Conservation (phyloP, 345 rosid genomes). For the Clausena lansium region DNA sequence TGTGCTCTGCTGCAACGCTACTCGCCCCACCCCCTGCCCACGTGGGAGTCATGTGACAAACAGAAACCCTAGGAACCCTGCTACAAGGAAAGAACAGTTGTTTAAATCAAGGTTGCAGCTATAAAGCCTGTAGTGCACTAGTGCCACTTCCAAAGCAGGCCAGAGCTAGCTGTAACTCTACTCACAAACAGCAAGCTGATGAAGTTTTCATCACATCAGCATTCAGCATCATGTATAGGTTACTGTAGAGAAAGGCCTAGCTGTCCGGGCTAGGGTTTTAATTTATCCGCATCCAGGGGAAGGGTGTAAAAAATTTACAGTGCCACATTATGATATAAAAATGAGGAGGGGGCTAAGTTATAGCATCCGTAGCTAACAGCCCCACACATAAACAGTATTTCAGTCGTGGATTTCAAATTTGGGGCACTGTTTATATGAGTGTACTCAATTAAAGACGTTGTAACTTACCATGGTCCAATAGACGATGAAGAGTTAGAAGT, state of each 20-base stretch:
- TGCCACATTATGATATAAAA: constrained; percentile 27
- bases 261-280: background rate
- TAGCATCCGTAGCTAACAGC: too few relatives aligned
- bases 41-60: background rate
- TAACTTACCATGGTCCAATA: too few relatives aligned
- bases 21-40: background rate
- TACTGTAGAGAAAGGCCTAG: background rate
- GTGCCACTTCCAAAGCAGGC: background rate
- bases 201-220: constrained; percentile 23
- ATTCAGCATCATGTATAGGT: background rate
- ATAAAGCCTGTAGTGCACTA: background rate
- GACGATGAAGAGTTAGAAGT: background rate
- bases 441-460: too few relatives aligned
- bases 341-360: too few relatives aligned
- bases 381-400: too few relatives aligned
- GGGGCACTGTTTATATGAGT: too few relatives aligned
- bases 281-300: background rate
- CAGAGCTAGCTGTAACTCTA: background rate
- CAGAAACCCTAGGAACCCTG: constrained; percentile 15
- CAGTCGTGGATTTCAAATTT: too few relatives aligned
- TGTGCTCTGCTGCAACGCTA: too few relatives aligned
- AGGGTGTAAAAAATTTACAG: constrained; percentile 5
- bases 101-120: constrained; percentile 14
- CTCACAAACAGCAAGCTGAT: constrained; percentile 21
- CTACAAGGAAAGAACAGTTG: constrained; percentile 8